Conservation (phyloP, 768 basidiomycete genomes). For the Hemileccinum impolitum region DNA sequence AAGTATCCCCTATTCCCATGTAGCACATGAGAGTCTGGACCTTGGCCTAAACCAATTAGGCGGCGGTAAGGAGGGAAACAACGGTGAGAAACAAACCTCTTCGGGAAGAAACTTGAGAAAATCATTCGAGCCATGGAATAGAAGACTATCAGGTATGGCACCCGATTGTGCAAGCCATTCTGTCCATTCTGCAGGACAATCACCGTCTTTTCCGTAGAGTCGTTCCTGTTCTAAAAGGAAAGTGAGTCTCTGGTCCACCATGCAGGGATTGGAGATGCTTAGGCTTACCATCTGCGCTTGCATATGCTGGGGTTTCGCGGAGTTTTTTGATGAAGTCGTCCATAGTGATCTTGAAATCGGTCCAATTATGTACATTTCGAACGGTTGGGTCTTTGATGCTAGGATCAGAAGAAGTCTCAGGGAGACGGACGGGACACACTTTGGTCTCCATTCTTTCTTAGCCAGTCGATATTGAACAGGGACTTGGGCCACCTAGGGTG, state of each 20-base stretch:
- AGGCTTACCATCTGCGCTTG: conserved; percentile 37
- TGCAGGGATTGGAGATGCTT: background rate
- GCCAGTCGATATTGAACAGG: conserved; percentile 56
- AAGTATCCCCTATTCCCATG: conserved; percentile 77
- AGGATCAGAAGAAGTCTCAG: conserved; percentile 5
- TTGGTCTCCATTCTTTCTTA: conserved; percentile 36
- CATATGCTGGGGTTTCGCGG: conserved; percentile 34
- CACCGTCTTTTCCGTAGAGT: conserved; percentile 75
- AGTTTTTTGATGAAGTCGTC: conserved; percentile 50
- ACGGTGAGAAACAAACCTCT: conserved; percentile 36
- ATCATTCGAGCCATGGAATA: conserved; percentile 55
- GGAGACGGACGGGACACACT: conserved; percentile 11
- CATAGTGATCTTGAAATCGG: conserved; percentile 51
- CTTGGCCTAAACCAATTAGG: conserved; percentile 39
- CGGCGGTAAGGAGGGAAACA: background rate
- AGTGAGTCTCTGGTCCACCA: background rate
- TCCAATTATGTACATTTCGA: conserved; percentile 59
- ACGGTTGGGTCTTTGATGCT: conserved; percentile 48
- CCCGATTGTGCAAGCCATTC: conserved; percentile 49
- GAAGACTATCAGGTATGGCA: conserved; percentile 50
- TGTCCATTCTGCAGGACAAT: conserved; percentile 65
- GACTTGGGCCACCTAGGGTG: conserved; percentile 51
- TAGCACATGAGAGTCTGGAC: conserved; percentile 87
- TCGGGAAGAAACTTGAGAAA: conserved; percentile 54
- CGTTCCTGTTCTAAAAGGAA: conserved; percentile 48